Evolutionary conservation across 441 rosid species (phyloP).

Genomic region (Erodium chrysanthum): DNA sequence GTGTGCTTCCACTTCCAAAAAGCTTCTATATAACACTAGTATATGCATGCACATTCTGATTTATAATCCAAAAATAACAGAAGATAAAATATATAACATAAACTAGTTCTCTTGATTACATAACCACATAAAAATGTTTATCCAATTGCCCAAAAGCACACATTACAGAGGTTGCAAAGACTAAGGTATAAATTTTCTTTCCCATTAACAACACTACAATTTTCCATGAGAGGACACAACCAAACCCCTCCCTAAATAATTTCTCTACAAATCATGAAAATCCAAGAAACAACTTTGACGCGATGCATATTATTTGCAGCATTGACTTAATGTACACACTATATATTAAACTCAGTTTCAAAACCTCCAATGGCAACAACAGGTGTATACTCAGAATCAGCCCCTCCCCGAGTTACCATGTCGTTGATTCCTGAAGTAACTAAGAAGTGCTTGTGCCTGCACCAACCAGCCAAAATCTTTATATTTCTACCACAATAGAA

Average conservation of each 20-base stretch:
- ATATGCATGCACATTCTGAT: too few relatives aligned
- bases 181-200: too few relatives aligned
- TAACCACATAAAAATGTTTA: too few relatives aligned
- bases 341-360: constrained; percentile 22
- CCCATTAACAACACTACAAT: too few relatives aligned
- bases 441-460: constrained; percentile 78
- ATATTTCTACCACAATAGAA: too few relatives aligned
- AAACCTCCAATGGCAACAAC: constrained; percentile 20
- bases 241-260: neutral
- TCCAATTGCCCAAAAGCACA: too few relatives aligned
- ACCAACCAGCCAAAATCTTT: constrained; percentile 12
- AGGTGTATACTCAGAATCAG: constrained; percentile 26
- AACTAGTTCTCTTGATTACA: too few relatives aligned
- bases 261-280: neutral
- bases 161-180: neutral
- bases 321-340: constrained; percentile 28
- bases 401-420: constrained; percentile 58
- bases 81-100: too few relatives aligned
- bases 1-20: too few relatives aligned
- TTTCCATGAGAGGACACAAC: too few relatives aligned
- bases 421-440: constrained; percentile 67
- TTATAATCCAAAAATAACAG: too few relatives aligned
- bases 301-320: neutral
- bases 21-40: too few relatives aligned
- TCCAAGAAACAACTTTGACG: neutral